A percentile compares a stretch with the other conserved stretches of the same genome.
phyloP scores from a whole-genome alignment of 805 yeast genomes.

The Martiniozyma abietophila region DNA sequence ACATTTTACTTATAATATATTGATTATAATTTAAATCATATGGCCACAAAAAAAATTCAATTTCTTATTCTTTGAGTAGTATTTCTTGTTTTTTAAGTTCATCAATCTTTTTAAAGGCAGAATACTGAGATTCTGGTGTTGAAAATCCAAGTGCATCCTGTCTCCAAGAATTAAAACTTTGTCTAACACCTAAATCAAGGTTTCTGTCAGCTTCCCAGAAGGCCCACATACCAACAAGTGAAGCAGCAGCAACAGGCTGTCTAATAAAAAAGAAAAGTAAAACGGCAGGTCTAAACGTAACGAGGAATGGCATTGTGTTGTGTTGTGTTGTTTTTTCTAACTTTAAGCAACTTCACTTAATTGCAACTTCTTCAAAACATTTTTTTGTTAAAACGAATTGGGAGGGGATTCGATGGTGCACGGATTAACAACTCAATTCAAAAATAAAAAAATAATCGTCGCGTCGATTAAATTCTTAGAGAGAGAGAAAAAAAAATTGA shows the following conservation, averaged over 20 bases:
- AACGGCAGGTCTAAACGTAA: slow-evolving; percentile 29
- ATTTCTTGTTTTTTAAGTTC: slow-evolving; percentile 21
- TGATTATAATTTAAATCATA: no score
- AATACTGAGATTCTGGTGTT: slow-evolving; percentile 23
- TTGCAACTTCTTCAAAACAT: no score
- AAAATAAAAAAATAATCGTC: no score
- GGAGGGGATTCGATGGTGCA: no score
- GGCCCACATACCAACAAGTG: slow-evolving; percentile 24
- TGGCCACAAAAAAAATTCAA: no score
- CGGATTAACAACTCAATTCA: no score
- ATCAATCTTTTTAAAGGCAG: slow-evolving; percentile 25
- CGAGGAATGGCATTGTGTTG: slow-evolving; percentile 17
- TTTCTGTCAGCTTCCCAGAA: slow-evolving; percentile 30
- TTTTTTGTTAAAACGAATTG: no score
- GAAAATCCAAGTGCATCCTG: slow-evolving; percentile 26
- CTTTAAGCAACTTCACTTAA: no score
- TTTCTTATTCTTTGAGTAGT: slow-evolving; percentile 11
- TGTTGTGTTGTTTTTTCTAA: background rate
- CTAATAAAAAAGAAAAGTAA: slow-evolving; percentile 28
- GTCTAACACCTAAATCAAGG: slow-evolving; percentile 25
- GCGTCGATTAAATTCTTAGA: no score
- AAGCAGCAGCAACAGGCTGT: slow-evolving; percentile 30
- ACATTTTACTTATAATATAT: no score
- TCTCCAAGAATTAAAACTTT: slow-evolving; percentile 20
- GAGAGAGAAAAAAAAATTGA: no score